These are phyloP conservation scores for Metarhizium sp. DNA, from an alignment of 2,329 filamentous ascomycete species.

Conservation along the genomic window DNA sequence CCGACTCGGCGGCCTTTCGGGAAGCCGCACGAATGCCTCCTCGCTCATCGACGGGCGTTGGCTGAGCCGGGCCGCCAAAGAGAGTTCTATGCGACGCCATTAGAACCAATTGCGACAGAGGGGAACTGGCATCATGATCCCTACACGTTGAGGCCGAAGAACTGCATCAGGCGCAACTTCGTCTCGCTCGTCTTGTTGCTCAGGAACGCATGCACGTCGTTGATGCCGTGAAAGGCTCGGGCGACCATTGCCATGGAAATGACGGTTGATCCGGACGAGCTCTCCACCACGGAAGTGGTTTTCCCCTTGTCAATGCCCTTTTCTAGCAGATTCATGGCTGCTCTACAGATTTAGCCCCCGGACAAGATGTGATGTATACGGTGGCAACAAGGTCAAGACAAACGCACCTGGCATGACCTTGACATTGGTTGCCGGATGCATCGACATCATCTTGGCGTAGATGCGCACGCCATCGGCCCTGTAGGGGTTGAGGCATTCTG, in stretches of 20 bases:
- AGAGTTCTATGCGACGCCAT: constrained; percentile 26
- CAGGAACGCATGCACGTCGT: constrained; percentile 32
- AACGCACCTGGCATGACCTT: constrained; percentile 42
- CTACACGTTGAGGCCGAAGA: constrained; percentile 24
- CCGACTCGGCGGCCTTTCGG: constrained; percentile 18
- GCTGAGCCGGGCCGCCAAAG: constrained; percentile 23
- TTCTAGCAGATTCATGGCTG: constrained; percentile 38
- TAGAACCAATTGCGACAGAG: background rate
- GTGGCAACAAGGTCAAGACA: background rate
- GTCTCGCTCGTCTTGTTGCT: constrained; percentile 36
- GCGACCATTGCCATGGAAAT: constrained; percentile 41
- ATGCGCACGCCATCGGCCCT: constrained; percentile 48
- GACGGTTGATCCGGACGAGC: constrained; percentile 52
- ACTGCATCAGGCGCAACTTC: constrained; percentile 21
- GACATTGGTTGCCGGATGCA: constrained; percentile 52
- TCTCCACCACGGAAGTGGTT: constrained; percentile 47
- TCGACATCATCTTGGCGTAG: constrained; percentile 56
- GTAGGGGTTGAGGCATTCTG: constrained; percentile 45
- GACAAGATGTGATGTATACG: background rate
- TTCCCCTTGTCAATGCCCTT: constrained; percentile 31
- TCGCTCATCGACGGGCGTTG: constrained; percentile 20
- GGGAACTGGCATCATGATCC: background rate
- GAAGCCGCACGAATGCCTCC: constrained; percentile 22
- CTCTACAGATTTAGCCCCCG: background rate
- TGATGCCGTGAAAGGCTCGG: constrained; percentile 27